phyloP scores from a whole-genome alignment of 352 stramenopile species.

The Phytophthora pisi region DNA sequence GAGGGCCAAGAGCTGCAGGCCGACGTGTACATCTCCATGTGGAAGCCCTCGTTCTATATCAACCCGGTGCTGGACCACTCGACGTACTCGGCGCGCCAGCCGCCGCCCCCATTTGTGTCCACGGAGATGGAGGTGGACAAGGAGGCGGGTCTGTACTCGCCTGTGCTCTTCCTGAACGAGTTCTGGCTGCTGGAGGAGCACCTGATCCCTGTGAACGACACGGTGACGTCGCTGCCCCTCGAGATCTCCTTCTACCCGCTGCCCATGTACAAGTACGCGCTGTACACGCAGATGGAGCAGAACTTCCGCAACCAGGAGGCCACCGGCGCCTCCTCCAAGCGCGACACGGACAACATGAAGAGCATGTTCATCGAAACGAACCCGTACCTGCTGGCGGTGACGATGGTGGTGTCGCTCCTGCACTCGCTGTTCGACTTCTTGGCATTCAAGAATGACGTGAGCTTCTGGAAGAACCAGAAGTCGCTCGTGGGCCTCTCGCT shows the following conservation, averaged over 20 bases:
- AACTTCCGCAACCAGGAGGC: conserved; percentile 92
- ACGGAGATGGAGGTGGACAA: conserved; percentile 68
- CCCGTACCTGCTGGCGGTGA: conserved; percentile 95
- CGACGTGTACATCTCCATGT: conserved; percentile 77
- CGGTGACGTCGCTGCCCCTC: conserved; percentile 76
- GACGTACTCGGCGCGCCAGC: conserved; percentile 59
- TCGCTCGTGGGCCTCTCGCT: conserved; percentile 95
- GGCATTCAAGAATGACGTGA: conserved; percentile 99
- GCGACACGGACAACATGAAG: conserved; percentile 94
- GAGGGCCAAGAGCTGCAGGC: conserved; percentile 18
- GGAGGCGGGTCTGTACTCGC: conserved; percentile 75
- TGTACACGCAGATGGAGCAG: conserved; percentile 94
- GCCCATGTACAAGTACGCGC: conserved; percentile 91
- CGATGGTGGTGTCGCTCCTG: conserved; percentile 94
- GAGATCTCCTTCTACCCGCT: conserved; percentile 88
- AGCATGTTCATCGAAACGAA: conserved; percentile 98
- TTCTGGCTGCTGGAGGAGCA: conserved; percentile 94
- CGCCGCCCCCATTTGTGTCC: conserved; percentile 71
- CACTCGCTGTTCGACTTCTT: conserved; percentile 99
- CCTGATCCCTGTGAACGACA: conserved; percentile 91
- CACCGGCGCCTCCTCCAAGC: conserved; percentile 90
- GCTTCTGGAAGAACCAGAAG: conserved; percentile 98
- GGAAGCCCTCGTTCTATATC: conserved; percentile 75
- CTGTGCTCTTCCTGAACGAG: conserved; percentile 93
- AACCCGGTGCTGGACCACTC: conserved; percentile 79